phyloP scores from a whole-genome alignment of 2,329 filamentous ascomycete species.

The Beauveria caledonica region DNA sequence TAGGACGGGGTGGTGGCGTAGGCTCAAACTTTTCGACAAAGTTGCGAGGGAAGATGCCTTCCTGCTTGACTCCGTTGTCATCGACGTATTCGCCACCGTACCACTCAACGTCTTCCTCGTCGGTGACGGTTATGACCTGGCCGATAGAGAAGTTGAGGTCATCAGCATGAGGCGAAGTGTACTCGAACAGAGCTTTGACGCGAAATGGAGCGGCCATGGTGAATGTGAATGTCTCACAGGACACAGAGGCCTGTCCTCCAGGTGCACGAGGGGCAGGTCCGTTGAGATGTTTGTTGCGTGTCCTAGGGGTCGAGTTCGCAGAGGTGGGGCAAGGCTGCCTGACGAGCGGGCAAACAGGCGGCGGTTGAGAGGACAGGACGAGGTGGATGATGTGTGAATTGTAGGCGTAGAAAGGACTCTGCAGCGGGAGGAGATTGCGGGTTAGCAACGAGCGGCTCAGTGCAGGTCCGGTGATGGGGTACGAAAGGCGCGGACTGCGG shows the following conservation, averaged over 20 bases:
- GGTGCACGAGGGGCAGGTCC: not conserved
- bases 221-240: slow-evolving; percentile 21
- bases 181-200: slow-evolving; percentile 94
- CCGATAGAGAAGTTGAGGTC: slow-evolving; percentile 80
- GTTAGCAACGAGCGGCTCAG: not conserved
- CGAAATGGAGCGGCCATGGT: slow-evolving; percentile 75
- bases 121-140: slow-evolving; percentile 89
- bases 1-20: slow-evolving; percentile 76
- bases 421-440: not conserved
- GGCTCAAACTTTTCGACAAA: slow-evolving; percentile 97
- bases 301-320: slow-evolving; percentile 5
- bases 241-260: slow-evolving; percentile 1
- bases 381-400: not conserved
- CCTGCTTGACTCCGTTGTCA: slow-evolving; percentile 61
- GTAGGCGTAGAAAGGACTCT: not conserved
- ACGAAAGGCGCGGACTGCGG: not conserved
- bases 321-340: slow-evolving; percentile 9
- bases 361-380: not conserved
- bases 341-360: not conserved
- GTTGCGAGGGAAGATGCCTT: slow-evolving; percentile 90
- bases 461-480: not conserved
- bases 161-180: slow-evolving; percentile 86
- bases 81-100: slow-evolving; percentile 83
- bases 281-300: slow-evolving; percentile 12
- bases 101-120: slow-evolving; percentile 90